These are phyloP conservation scores for Saturnispora kantuleensis DNA, from an alignment of 805 yeast species.

Conservation along the genomic window DNA sequence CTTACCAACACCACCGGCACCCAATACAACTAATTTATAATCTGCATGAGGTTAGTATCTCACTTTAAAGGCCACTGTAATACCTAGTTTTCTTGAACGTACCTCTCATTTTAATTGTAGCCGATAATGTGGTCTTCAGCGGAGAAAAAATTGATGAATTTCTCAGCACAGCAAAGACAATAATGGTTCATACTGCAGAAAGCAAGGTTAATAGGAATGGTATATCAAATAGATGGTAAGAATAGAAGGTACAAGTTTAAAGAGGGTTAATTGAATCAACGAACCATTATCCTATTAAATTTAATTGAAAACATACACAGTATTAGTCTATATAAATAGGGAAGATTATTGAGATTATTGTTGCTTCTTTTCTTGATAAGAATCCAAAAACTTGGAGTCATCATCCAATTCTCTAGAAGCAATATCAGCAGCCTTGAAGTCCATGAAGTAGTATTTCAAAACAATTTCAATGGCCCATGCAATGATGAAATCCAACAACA, in stretches of 20 bases:
- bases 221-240: too few relatives aligned
- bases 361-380: constrained; percentile 8
- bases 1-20: constrained; percentile 97
- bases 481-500: constrained; percentile 66
- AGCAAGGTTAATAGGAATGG: too few relatives aligned
- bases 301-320: background rate
- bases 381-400: constrained; percentile 8
- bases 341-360: background rate
- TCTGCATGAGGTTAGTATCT: constrained; percentile 32
- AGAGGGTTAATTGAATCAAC: too few relatives aligned
- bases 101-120: constrained; percentile 7
- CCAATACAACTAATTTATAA: constrained; percentile 82
- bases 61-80: background rate
- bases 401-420: constrained; percentile 36
- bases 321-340: too few relatives aligned
- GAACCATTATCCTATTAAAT: background rate
- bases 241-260: too few relatives aligned
- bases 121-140: too few relatives aligned
- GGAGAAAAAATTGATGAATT: too few relatives aligned
- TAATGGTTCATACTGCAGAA: too few relatives aligned
- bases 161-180: too few relatives aligned
- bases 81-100: background rate
- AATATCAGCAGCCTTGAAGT: constrained; percentile 86
- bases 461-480: constrained; percentile 70
- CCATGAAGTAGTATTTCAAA: constrained; percentile 83